Conservation (phyloP, 352 stramenopile genomes). For the Pythium scleroteichum region DNA sequence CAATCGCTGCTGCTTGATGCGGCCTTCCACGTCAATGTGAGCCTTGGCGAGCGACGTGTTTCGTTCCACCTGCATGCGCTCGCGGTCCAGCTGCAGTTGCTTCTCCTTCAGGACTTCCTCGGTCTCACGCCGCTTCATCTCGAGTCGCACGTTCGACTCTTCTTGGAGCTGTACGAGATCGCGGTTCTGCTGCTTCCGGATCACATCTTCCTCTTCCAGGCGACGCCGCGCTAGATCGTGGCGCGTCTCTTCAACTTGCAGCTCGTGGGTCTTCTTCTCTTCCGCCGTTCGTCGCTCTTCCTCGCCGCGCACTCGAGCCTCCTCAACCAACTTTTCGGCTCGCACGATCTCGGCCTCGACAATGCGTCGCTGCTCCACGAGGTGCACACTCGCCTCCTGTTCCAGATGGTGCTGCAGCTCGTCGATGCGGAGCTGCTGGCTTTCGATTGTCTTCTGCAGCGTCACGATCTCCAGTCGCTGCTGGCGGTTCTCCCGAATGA, state of each 20-base stretch:
- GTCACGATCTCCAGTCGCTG: conserved; percentile 37
- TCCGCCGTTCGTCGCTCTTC: conserved; percentile 61
- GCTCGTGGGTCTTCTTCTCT: conserved; percentile 36
- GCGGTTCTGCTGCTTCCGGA: conserved; percentile 51
- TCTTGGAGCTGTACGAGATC: conserved; percentile 65
- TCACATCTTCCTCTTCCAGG: conserved; percentile 43
- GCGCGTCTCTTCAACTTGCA: conserved; percentile 50
- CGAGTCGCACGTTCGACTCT: conserved; percentile 55
- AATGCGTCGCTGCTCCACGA: conserved; percentile 65
- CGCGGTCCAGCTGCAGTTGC: conserved; percentile 48
- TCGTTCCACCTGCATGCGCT: conserved; percentile 48
- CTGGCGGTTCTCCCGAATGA: conserved; percentile 46
- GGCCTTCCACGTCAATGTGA: conserved; percentile 58
- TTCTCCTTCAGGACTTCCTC: conserved; percentile 62
- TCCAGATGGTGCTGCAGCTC: conserved; percentile 56
- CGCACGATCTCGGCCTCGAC: conserved; percentile 38
- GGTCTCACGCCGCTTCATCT: conserved; percentile 56
- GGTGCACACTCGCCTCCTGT: conserved; percentile 62
- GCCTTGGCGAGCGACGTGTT: conserved; percentile 69
- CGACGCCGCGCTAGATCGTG: conserved; percentile 52
- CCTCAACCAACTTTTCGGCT: conserved; percentile 44
- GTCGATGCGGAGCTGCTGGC: conserved; percentile 39
- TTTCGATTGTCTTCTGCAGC: conserved; percentile 25
- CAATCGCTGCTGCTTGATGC: conserved; percentile 65
- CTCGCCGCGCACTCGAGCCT: conserved; percentile 37